Conservation (phyloP, 2,329 filamentous ascomycete species). For the Sarocladium strictum region DNA sequence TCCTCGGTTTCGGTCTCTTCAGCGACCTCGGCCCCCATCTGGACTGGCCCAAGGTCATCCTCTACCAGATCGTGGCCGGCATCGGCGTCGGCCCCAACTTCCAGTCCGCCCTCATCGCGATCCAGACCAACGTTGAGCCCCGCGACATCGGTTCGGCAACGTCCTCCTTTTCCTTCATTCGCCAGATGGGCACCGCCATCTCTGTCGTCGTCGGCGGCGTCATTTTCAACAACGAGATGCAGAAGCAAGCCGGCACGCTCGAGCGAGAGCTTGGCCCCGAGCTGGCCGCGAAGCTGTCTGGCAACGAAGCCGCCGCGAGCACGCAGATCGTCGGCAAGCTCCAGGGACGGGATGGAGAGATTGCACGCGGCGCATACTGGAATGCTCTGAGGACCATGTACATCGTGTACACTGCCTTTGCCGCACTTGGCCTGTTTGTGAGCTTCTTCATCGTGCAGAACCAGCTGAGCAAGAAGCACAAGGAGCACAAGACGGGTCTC, state of each 20-base stretch:
- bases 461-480: slow-evolving; percentile 48
- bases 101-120: slow-evolving; percentile 61
- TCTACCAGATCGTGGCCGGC: slow-evolving; percentile 59
- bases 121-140: slow-evolving; percentile 56
- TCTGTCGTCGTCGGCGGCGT: slow-evolving; percentile 71
- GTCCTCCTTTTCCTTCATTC: slow-evolving; percentile 60
- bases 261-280: slow-evolving; percentile 42
- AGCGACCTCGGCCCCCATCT: slow-evolving; percentile 53
- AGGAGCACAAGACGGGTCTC: slow-evolving; percentile 54
- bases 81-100: slow-evolving; percentile 64
- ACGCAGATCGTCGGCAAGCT: slow-evolving; percentile 51
- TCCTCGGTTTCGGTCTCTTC: slow-evolving; percentile 59
- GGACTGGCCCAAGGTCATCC: slow-evolving; percentile 49
- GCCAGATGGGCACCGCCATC: slow-evolving; percentile 62
- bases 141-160: slow-evolving; percentile 64
- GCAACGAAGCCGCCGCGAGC: slow-evolving; percentile 55
- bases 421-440: slow-evolving; percentile 39
- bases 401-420: slow-evolving; percentile 48
- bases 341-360: slow-evolving; percentile 33
- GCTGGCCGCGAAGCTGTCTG: slow-evolving; percentile 46
- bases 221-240: slow-evolving; percentile 72
- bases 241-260: slow-evolving; percentile 44
- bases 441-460: slow-evolving; percentile 42
- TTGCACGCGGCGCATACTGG: slow-evolving; percentile 42
- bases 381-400: slow-evolving; percentile 49